Conservation (phyloP, 1,284 basidiomycete species). For the Sporisorium exsertum region DNA sequence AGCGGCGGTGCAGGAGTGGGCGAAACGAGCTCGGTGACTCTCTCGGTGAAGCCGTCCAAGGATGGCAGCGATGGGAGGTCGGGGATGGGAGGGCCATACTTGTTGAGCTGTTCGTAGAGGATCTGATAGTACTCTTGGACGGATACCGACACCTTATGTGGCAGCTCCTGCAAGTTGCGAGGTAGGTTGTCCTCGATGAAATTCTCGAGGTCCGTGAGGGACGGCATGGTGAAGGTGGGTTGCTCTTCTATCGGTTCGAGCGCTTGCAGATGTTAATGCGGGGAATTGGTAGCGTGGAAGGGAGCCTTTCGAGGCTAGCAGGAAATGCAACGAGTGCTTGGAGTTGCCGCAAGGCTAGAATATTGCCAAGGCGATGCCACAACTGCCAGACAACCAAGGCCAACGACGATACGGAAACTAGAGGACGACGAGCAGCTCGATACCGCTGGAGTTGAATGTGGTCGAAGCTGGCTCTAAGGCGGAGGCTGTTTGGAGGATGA, state of each 20-base stretch:
- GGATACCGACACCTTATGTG: slow-evolving; percentile 51
- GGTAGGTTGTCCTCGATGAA: slow-evolving; percentile 59
- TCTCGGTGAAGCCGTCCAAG: slow-evolving; percentile 37
- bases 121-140: slow-evolving; percentile 55
- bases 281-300: background rate
- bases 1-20: slow-evolving; percentile 27
- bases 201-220: slow-evolving; percentile 60
- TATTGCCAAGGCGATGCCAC: too few relatives aligned
- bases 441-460: background rate
- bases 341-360: too few relatives aligned
- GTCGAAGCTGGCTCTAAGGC: background rate
- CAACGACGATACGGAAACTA: background rate
- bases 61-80: slow-evolving; percentile 48
- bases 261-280: background rate
- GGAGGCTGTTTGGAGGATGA: background rate
- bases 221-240: slow-evolving; percentile 41
- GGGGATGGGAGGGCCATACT: slow-evolving; percentile 52
- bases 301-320: background rate
- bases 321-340: too few relatives aligned
- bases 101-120: slow-evolving; percentile 56
- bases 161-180: slow-evolving; percentile 57
- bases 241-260: background rate
- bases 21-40: slow-evolving; percentile 37
- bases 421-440: background rate
- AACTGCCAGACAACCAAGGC: too few relatives aligned